Base-by-base conservation (phyloP, 2,329 filamentous ascomycete genomes). In the Ramularia collo-cygni region DNA sequence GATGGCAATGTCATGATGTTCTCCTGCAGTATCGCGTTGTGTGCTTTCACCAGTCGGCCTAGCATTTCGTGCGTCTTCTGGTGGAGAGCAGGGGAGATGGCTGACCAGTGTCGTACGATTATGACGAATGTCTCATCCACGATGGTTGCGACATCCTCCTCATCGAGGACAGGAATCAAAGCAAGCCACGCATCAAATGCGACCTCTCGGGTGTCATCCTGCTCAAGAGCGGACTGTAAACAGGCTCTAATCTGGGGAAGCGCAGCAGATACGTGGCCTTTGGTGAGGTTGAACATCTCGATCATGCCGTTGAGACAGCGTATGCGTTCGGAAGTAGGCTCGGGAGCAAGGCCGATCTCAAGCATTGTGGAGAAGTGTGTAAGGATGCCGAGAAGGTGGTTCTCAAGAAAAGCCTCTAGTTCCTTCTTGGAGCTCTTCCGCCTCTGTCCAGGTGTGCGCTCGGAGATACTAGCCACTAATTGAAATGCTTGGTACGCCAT, bases 221-320 rank as follows among this genome's bases (percentile, higher is more conserved):
- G 77, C 12, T 83, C 74, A 44, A 96, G 75, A 0, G 88, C 88
- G 15, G 87, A 88, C 47, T 94, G 79, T 9, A 98, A 70, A 58
- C 86, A 95, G n/a, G 90, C 88, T 50, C 87, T 87, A 40, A 96
- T 90, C 69, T 95, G 90, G 15, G 92, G 90, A 28, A 95, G 71
- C 35, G 86, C 92, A 52, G 83, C 79, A 45, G 79, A 81, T 21
- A 89, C 78, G 55, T 85, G 80, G 2, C 72, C 72, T 53, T 79
- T 82, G 31, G 85, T 84, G 35, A 93, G 70, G 38, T 71, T 77
- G 35, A 95, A 83, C 76, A 98, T 85, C 58, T 94, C 86, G 51
- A 87, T 84, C 58, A 98, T 83, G 4, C 86, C 89, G 48, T 77
- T 77, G 7, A 98, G 77, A 52, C 82, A 88, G 43, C 83, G 76